Evolutionary conservation across 345 rosid genomes (phyloP).

Genomic region (Eucalyptus pumila): DNA sequence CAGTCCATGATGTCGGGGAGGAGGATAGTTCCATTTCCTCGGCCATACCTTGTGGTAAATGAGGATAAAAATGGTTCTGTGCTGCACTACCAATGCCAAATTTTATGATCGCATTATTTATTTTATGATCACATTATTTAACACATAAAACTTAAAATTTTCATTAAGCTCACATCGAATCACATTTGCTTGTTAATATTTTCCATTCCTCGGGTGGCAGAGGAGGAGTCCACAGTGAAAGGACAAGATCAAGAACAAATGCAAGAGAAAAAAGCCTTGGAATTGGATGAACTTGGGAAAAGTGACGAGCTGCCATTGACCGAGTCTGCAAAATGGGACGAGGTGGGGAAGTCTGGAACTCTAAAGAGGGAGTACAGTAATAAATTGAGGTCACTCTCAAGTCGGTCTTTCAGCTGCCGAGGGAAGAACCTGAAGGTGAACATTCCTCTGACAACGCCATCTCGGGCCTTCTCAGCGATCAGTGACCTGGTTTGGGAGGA

Average conservation of each 20-base stretch:
- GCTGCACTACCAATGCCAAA: not conserved
- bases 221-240: slow-evolving; percentile 49
- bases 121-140: not conserved
- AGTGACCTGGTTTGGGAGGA: slow-evolving; percentile 64
- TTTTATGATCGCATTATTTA: not conserved
- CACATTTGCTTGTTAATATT: not conserved
- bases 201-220: slow-evolving; percentile 20
- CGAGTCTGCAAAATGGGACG: slow-evolving; percentile 38
- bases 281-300: slow-evolving; percentile 12
- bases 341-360: slow-evolving; percentile 20
- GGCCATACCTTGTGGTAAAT: slow-evolving; percentile 73
- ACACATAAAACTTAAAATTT: not conserved
- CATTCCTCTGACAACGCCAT: slow-evolving; percentile 75
- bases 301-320: slow-evolving; percentile 8
- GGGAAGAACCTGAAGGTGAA: slow-evolving; percentile 74
- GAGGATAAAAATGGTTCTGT: not conserved
- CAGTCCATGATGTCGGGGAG: slow-evolving; percentile 23
- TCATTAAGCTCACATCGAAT: not conserved
- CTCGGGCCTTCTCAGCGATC: slow-evolving; percentile 72
- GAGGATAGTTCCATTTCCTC: slow-evolving; percentile 72
- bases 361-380: slow-evolving; percentile 39
- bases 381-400: slow-evolving; percentile 32
- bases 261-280: slow-evolving; percentile 20
- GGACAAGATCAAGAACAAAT: slow-evolving; percentile 43
- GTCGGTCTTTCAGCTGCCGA: slow-evolving; percentile 45